phyloP scores from a whole-genome alignment of 768 basidiomycete genomes.

The Tricholoma hemisulphureum region DNA sequence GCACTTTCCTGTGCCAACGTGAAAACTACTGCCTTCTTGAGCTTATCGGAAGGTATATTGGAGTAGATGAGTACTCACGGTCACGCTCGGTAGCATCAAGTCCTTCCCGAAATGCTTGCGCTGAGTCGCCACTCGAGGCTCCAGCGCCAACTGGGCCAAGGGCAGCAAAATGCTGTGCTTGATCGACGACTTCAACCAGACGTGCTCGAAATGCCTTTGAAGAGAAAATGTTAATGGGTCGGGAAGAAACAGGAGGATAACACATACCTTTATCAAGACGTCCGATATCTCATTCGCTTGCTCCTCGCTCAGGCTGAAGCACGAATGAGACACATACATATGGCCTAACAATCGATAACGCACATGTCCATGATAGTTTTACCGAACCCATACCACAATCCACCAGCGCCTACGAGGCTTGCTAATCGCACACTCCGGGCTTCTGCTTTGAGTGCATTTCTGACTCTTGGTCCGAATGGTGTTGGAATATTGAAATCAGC shows the following conservation, averaged over 20 bases:
- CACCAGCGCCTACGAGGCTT: constrained; percentile 81
- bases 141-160: constrained; percentile 60
- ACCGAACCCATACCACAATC: constrained; percentile 92
- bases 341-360: constrained; percentile 7
- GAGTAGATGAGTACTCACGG: constrained; percentile 49
- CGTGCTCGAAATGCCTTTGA: constrained; percentile 73
- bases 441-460: constrained; percentile 87
- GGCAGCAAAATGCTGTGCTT: constrained; percentile 85
- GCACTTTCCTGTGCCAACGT: constrained; percentile 80
- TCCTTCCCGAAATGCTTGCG: constrained; percentile 84
- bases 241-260: not conserved
- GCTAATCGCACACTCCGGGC: constrained; percentile 81
- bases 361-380: constrained; percentile 83
- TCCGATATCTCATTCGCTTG: constrained; percentile 71
- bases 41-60: not conserved
- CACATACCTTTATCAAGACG: constrained; percentile 63
- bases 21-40: constrained; percentile 60
- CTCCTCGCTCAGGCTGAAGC: constrained; percentile 67
- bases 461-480: constrained; percentile 73
- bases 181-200: constrained; percentile 76
- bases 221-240: not conserved
- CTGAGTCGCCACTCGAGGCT: constrained; percentile 50
- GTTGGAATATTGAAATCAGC: constrained; percentile 84
- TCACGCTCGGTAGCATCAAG: constrained; percentile 92
- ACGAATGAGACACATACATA: not conserved